These are phyloP conservation scores for Penicillium italicum DNA, from an alignment of 2,329 filamentous ascomycete species.

Conservation along the genomic window DNA sequence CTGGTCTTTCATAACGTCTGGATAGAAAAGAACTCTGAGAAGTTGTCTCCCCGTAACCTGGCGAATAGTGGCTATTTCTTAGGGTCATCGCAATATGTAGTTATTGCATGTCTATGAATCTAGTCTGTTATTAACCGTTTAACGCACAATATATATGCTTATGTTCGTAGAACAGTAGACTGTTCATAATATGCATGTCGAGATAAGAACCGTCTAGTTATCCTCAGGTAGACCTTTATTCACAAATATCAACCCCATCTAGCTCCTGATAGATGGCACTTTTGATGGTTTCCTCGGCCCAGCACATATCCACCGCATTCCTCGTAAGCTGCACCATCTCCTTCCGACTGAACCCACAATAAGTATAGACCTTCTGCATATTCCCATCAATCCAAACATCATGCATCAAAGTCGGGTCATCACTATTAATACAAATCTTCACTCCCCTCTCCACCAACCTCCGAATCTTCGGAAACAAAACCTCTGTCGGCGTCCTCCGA, in stretches of 20 bases:
- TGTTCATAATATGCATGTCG: neutral
- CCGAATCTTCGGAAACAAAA: slow-evolving; percentile 46
- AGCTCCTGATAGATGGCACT: slow-evolving; percentile 14
- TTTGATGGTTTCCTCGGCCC: slow-evolving; percentile 45
- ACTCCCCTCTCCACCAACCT: slow-evolving; percentile 45
- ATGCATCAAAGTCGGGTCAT: slow-evolving; percentile 51
- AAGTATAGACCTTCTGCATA: slow-evolving; percentile 44
- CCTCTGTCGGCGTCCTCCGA: slow-evolving; percentile 43
- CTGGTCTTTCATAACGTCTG: too few relatives aligned
- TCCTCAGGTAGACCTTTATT: neutral
- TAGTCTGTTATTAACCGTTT: too few relatives aligned
- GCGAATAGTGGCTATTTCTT: too few relatives aligned
- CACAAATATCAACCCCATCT: slow-evolving; percentile 5
- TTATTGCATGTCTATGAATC: too few relatives aligned
- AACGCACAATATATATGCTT: too few relatives aligned
- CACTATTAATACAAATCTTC: slow-evolving; percentile 49
- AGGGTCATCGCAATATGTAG: too few relatives aligned
- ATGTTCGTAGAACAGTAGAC: neutral
- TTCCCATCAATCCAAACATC: slow-evolving; percentile 51
- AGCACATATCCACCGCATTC: slow-evolving; percentile 48
- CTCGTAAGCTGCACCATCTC: slow-evolving; percentile 45
- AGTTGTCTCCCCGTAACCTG: too few relatives aligned
- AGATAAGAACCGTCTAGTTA: neutral
- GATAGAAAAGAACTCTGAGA: too few relatives aligned
- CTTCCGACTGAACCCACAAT: slow-evolving; percentile 39